Evolutionary conservation across 345 rosid species (phyloP).

Genomic region (Chamaenerion angustifolium): DNA sequence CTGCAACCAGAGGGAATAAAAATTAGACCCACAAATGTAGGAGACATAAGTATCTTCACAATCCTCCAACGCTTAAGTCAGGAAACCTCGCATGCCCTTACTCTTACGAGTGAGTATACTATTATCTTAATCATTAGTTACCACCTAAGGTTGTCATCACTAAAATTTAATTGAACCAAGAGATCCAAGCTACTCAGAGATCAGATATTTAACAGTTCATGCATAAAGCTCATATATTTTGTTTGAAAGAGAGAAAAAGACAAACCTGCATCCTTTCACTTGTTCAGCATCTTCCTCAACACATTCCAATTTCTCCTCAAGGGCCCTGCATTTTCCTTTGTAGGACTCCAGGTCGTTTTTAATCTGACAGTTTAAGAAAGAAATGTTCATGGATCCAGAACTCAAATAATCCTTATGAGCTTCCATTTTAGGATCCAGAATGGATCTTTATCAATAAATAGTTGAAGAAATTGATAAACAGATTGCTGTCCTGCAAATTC

Average conservation of each 20-base stretch:
- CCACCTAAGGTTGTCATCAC: too few relatives aligned
- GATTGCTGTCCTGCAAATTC: too few relatives aligned
- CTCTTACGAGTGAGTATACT: too few relatives aligned
- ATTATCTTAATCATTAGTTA: too few relatives aligned
- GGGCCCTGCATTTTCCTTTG: constrained; percentile 35
- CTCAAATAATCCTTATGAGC: neutral
- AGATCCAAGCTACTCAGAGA: too few relatives aligned
- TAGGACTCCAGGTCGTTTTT: constrained; percentile 41
- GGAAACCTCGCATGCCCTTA: neutral
- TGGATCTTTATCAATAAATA: too few relatives aligned
- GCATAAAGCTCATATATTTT: too few relatives aligned
- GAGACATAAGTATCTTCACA: too few relatives aligned
- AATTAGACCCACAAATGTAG: neutral
- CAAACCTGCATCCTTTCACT: constrained; percentile 54
- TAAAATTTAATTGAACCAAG: too few relatives aligned
- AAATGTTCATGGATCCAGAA: neutral
- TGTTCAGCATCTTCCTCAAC: constrained; percentile 27
- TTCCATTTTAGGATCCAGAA: too few relatives aligned
- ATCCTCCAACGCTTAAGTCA: neutral
- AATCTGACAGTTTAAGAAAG: constrained; percentile 23
- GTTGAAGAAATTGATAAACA: too few relatives aligned
- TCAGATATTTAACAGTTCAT: too few relatives aligned
- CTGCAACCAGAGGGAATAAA: constrained; percentile 21
- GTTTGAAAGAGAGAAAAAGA: neutral
- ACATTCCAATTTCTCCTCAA: constrained; percentile 29